Evolutionary conservation across 305 asterid genomes (phyloP).

Genomic region (Striga hermonthica): DNA sequence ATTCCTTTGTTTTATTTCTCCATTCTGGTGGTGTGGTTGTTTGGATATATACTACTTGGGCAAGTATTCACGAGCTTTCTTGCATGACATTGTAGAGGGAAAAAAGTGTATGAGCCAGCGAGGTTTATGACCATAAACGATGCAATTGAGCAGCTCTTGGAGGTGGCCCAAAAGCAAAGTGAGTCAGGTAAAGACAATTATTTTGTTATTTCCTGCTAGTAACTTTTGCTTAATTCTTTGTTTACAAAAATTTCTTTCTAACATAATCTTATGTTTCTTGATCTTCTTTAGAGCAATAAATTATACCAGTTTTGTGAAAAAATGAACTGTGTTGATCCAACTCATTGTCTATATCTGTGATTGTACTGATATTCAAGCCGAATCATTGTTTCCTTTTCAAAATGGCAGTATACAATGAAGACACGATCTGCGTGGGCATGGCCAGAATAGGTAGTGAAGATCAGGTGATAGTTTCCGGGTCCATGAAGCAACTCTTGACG

Average conservation of each 20-base stretch:
- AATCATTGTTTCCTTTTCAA: not conserved
- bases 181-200: constrained; percentile 48
- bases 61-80: not conserved
- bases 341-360: too few species aligned
- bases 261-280: not conserved
- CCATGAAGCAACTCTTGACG: constrained; percentile 65
- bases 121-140: constrained; percentile 78
- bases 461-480: constrained; percentile 63
- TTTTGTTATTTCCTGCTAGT: not conserved
- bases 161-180: constrained; percentile 57
- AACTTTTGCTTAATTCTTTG: too few species aligned
- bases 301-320: not conserved
- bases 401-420: constrained; percentile 62
- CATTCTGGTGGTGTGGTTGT: not conserved
- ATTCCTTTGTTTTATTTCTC: constrained; percentile 1
- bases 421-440: constrained; percentile 73
- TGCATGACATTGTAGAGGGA: constrained; percentile 52
- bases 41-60: constrained; percentile 16
- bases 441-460: constrained; percentile 88
- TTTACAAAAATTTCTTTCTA: too few species aligned
- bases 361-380: too few species aligned
- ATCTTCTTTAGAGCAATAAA: not conserved
- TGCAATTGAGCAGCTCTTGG: constrained; percentile 88
- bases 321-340: not conserved
- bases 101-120: constrained; percentile 79